A percentile compares a stretch with the other conserved stretches of the same genome.
These are phyloP conservation scores for Tylopilus vinaceipallidus DNA, from an alignment of 768 basidiomycete species.

Conservation along the genomic window DNA sequence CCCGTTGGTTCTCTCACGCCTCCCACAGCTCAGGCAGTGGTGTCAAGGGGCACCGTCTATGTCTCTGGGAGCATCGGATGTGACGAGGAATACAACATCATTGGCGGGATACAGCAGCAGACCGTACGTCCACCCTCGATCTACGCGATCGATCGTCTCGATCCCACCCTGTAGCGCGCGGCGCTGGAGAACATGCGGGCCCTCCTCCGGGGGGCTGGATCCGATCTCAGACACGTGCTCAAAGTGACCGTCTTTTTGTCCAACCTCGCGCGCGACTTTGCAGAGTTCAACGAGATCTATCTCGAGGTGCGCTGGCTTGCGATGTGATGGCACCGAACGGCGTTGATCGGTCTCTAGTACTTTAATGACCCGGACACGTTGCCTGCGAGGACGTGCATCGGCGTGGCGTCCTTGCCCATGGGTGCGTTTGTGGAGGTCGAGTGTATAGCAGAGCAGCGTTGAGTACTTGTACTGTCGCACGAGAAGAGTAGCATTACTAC, in stretches of 20 bases:
- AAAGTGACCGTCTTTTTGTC: slow-evolving; percentile 42
- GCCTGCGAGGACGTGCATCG: slow-evolving; percentile 60
- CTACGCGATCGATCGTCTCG: background rate
- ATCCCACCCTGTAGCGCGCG: slow-evolving; percentile 25
- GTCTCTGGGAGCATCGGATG: slow-evolving; percentile 42
- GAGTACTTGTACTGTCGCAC: too few species aligned
- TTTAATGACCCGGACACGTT: slow-evolving; percentile 39
- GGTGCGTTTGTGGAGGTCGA: slow-evolving; percentile 61
- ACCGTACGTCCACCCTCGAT: slow-evolving; percentile 28
- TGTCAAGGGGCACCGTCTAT: slow-evolving; percentile 35
- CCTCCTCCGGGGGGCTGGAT: slow-evolving; percentile 39
- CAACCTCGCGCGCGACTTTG: slow-evolving; percentile 38
- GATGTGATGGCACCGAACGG: background rate
- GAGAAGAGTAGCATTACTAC: too few species aligned
- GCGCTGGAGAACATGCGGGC: slow-evolving; percentile 40
- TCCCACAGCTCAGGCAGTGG: too few species aligned
- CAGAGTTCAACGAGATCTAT: slow-evolving; percentile 40
- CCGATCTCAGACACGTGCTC: slow-evolving; percentile 35
- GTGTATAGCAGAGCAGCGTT: slow-evolving; percentile 53
- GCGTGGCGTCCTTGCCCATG: slow-evolving; percentile 50
- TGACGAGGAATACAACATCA: slow-evolving; percentile 29
- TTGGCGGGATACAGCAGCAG: slow-evolving; percentile 38
- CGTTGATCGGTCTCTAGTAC: slow-evolving; percentile 32
- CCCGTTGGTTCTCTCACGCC: background rate
- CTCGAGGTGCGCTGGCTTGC: slow-evolving; percentile 22